Evolutionary conservation across 345 rosid species (phyloP).

Genomic region (Eucalyptus cloeziana): DNA sequence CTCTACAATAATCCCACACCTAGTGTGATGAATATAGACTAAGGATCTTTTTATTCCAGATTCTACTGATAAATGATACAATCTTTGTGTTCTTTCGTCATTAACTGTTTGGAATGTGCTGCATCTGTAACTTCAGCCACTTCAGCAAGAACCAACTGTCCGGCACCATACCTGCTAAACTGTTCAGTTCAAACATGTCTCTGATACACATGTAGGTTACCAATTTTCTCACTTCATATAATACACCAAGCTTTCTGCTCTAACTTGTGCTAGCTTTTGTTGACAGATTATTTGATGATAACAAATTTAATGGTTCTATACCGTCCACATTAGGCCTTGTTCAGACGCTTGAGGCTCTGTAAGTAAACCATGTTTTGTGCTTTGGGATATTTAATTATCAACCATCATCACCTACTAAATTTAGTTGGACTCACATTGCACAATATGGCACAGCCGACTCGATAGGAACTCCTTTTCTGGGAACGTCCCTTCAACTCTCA

Average conservation of each 20-base stretch:
- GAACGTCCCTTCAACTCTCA: slow-evolving; percentile 11
- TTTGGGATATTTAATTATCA: neutral
- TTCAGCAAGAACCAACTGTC: slow-evolving; percentile 21
- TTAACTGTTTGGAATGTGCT: neutral
- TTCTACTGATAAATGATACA: neutral
- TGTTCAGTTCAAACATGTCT: slow-evolving; percentile 24
- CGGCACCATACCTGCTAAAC: slow-evolving; percentile 17
- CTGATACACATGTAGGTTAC: slow-evolving; percentile 30
- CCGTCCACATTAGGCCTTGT: slow-evolving; percentile 20
- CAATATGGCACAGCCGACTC: slow-evolving; percentile 16
- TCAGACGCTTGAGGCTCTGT: slow-evolving; percentile 17
- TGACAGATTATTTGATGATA: slow-evolving; percentile 26
- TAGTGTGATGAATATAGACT: neutral
- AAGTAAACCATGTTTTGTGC: slow-evolving; percentile 3
- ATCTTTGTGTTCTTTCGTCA: neutral
- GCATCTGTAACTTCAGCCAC: slow-evolving; percentile 11
- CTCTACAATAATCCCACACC: neutral
- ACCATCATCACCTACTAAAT: neutral
- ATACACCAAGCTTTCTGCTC: neutral
- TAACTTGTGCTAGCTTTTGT: neutral
- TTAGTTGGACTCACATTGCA: neutral
- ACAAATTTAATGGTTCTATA: slow-evolving; percentile 14
- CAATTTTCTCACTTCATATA: too few relatives aligned
- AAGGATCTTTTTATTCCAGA: neutral
- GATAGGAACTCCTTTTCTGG: slow-evolving; percentile 20